Evolutionary conservation across 2,329 filamentous ascomycete genomes (phyloP).

Genomic region (Colletotrichum lupini): DNA sequence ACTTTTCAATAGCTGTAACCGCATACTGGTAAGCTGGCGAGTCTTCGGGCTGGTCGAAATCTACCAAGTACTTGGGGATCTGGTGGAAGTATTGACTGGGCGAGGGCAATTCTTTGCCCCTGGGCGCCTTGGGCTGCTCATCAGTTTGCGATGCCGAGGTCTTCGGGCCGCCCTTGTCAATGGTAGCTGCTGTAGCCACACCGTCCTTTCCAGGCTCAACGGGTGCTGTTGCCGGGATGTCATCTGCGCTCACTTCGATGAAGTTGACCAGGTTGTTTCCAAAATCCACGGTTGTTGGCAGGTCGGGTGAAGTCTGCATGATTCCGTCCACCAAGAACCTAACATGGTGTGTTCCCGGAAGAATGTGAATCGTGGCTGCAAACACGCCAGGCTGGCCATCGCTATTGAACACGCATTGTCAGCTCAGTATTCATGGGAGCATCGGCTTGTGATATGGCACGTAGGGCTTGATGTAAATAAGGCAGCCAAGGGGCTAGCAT

Average conservation of each 20-base stretch:
- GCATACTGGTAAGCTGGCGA: constrained; percentile 79
- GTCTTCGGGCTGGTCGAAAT: constrained; percentile 88
- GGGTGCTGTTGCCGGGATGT: constrained; percentile 58
- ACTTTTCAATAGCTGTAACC: constrained; percentile 77
- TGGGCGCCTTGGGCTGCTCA: constrained; percentile 56
- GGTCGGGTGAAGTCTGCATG: constrained; percentile 87
- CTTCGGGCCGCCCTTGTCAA: constrained; percentile 42
- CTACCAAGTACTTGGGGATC: constrained; percentile 86
- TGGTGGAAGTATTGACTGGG: constrained; percentile 74
- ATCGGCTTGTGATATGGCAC: constrained; percentile 29
- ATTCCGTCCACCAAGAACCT: constrained; percentile 95
- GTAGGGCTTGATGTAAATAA: constrained; percentile 10
- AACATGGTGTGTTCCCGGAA: constrained; percentile 94
- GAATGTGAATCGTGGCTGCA: constrained; percentile 82
- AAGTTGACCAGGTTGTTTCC: constrained; percentile 99
- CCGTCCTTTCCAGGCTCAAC: constrained; percentile 44
- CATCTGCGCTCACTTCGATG: constrained; percentile 88
- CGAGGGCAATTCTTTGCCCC: constrained; percentile 66
- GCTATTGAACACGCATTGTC: constrained; percentile 45
- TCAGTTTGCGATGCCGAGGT: constrained; percentile 51
- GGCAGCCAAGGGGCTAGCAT: not conserved
- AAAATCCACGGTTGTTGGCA: constrained; percentile 96
- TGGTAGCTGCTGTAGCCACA: constrained; percentile 44
- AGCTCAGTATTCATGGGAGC: not conserved
- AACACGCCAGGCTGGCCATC: constrained; percentile 72